Evolutionary conservation across 306 rosid species (phyloP), one percentile per base, ranked within the genome.

Genomic region (Neltuma alba): DNA sequence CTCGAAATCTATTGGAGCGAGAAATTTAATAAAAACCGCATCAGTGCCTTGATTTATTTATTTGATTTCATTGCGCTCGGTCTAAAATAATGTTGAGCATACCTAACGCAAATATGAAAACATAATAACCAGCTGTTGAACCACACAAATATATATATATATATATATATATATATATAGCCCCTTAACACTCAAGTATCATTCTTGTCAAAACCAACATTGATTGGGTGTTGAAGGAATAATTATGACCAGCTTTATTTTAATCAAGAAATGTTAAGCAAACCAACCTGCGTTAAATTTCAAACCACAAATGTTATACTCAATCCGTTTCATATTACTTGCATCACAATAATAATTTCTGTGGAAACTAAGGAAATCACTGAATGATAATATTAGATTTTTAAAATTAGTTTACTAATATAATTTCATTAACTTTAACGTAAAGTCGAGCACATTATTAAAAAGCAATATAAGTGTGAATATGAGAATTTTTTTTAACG

Each of bases 41-140:
- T 40, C 0, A 7, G 41, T 30, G 37, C 70, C 45, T 37, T 64
- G 16, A 63, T 57, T 80, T 42, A 11, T 58, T 58, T n/a, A 18
- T 11, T 33, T 66, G 37, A 50, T 80, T 84, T 76, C 12, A 3
- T 63, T 70, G 70, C 69, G 57, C 48, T 23, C 28, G 48, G 85
- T 73, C 76, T 66, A 50, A 42, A 68, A 72, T 48, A 75, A n/a
- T n/a, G n/a, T 68, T 70, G 70, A 71, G 61, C 73, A 78, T 70
- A 85, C 90, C 90, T 75, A 87, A 87, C 84, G 82, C 79, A 86
- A 81, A 57, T 62, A 31, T 41, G 80, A 64, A 78, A 84, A 77
- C 88, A 83, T 87, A 74, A 81, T 85, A 38, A 66, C 72, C 77
- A 81, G 71, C 72, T 7, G 78, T 83, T 78, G 90, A 74, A 80